Evolutionary conservation across 805 yeast genomes (phyloP).

Genomic region (Peterozyma xylosa): DNA sequence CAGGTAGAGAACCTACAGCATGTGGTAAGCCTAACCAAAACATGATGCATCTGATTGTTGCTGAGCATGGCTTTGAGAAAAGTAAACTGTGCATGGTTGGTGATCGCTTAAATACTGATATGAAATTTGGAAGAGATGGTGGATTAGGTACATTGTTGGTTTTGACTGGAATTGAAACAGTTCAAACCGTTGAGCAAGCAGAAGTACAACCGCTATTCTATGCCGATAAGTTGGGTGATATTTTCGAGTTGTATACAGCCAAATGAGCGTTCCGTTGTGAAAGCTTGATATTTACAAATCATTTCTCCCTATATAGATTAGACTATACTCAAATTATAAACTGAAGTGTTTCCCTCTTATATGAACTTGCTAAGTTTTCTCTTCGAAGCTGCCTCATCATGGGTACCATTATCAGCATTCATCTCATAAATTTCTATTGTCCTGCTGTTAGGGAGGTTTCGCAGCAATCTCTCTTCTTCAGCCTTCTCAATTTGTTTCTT

Average conservation of each 20-base stretch:
- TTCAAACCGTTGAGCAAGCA: constrained; percentile 41
- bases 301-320: no score
- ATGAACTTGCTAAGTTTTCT: no score
- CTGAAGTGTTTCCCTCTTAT: no score
- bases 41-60: constrained; percentile 86
- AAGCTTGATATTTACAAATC: no score
- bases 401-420: no score
- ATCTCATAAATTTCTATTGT: no score
- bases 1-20: constrained; percentile 79
- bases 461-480: no score
- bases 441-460: no score
- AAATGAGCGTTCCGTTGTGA: not conserved
- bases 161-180: constrained; percentile 85
- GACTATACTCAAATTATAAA: no score
- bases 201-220: constrained; percentile 55
- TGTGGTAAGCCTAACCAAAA: constrained; percentile 90
- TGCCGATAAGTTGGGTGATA: constrained; percentile 69
- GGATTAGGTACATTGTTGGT: constrained; percentile 84
- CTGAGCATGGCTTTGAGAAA: constrained; percentile 50
- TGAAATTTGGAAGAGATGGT: constrained; percentile 83
- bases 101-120: constrained; percentile 91
- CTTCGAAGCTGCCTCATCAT: no score
- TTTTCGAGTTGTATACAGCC: constrained; percentile 41
- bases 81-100: constrained; percentile 83
- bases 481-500: no score